Evolutionary conservation across 2,329 filamentous ascomycete genomes (phyloP).

Genomic region (Arthrobotrys entomopaga): DNA sequence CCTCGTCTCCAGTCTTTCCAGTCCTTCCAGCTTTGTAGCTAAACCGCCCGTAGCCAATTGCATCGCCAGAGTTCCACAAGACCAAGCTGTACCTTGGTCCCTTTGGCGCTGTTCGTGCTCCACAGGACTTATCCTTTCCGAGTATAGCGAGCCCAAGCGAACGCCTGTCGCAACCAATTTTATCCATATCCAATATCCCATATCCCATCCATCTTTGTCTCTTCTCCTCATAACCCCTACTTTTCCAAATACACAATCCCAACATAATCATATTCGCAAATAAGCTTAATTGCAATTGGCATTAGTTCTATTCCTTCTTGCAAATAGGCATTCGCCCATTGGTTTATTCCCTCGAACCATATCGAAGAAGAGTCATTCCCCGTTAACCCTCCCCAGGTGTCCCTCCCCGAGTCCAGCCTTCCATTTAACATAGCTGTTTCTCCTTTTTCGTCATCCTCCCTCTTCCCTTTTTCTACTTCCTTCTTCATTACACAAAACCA

Average conservation of each 20-base stretch:
- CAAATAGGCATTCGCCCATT: constrained; percentile 40
- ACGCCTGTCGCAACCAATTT: constrained; percentile 32
- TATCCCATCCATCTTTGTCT: constrained; percentile 16
- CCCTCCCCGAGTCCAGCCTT: constrained; percentile 36
- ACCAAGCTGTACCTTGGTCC: constrained; percentile 42
- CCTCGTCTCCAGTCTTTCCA: constrained; percentile 43
- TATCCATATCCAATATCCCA: constrained; percentile 6
- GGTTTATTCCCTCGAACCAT: constrained; percentile 29
- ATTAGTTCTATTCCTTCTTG: constrained; percentile 16
- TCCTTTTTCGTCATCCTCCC: constrained; percentile 52
- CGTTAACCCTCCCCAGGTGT: constrained; percentile 14
- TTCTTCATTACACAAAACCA: constrained; percentile 43
- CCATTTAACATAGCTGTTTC: constrained; percentile 53
- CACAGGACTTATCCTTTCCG: constrained; percentile 45
- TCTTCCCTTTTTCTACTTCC: constrained; percentile 32
- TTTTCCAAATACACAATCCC: not conserved
- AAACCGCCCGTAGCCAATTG: constrained; percentile 36
- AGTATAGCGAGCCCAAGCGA: constrained; percentile 51
- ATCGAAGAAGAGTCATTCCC: constrained; percentile 38
- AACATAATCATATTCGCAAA: constrained; percentile 21
- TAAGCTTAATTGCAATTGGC: constrained; percentile 42
- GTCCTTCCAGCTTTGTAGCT: constrained; percentile 35
- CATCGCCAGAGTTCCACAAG: constrained; percentile 22
- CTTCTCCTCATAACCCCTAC: constrained; percentile 12
- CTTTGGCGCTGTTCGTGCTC: constrained; percentile 30